phyloP scores from a whole-genome alignment of 2,329 filamentous ascomycete species.

The Penicillium sp. region DNA sequence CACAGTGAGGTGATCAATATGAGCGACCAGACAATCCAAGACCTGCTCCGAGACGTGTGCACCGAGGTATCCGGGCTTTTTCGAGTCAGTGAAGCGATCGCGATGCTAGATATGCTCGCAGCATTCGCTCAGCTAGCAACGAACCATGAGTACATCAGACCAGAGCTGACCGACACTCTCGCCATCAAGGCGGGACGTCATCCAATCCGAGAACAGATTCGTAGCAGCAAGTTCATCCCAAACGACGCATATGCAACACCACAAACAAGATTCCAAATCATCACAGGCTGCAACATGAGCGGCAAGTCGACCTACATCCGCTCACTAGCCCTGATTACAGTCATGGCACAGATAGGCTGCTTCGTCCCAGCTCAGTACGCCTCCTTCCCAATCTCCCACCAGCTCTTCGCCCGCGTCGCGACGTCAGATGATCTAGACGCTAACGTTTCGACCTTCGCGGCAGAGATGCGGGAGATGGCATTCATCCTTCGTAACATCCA shows the following conservation, averaged over 20 bases:
- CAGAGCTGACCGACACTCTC: conserved; percentile 65
- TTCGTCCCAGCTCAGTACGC: conserved; percentile 88
- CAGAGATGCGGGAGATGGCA: conserved; percentile 94
- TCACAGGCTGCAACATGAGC: conserved; percentile 98
- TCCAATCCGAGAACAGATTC: conserved; percentile 72
- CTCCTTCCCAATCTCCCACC: conserved; percentile 72
- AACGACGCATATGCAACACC: conserved; percentile 86
- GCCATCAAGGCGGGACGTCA: conserved; percentile 74
- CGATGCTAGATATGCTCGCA: conserved; percentile 79
- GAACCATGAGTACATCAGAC: conserved; percentile 64
- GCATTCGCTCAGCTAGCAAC: conserved; percentile 74
- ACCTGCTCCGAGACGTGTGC: conserved; percentile 70
- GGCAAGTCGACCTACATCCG: conserved; percentile 96
- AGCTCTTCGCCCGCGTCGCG: conserved; percentile 83
- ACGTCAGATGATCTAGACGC: conserved; percentile 84
- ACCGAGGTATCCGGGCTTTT: conserved; percentile 71
- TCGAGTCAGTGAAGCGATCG: conserved; percentile 79
- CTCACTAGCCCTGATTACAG: conserved; percentile 73
- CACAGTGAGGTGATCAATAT: conserved; percentile 80
- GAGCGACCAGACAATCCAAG: conserved; percentile 72
- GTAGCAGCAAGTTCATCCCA: conserved; percentile 69
- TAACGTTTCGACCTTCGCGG: conserved; percentile 88
- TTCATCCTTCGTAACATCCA: conserved; percentile 87
- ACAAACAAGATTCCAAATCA: conserved; percentile 81
- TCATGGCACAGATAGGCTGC: conserved; percentile 92